phyloP scores from a whole-genome alignment of 225 moss, liverwort and hornwort species.

The Rhytidiadelphus loreus region DNA sequence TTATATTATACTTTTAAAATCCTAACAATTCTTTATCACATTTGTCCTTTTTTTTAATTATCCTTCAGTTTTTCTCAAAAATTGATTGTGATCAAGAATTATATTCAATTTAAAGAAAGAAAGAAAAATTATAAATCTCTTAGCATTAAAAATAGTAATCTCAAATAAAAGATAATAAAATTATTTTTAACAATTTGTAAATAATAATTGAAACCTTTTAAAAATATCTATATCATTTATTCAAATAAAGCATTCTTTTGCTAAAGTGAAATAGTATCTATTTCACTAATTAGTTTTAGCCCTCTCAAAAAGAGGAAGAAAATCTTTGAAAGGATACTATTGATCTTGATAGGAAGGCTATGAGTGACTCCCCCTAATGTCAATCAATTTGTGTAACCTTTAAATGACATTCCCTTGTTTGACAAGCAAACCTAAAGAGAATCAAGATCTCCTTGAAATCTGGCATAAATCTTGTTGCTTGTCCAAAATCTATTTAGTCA shows the following conservation, averaged over 20 bases:
- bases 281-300: background rate
- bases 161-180: background rate
- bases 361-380: background rate
- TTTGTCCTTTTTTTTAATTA: background rate
- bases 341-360: fast-evolving
- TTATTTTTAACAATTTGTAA: background rate
- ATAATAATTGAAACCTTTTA: background rate
- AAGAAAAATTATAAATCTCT: background rate
- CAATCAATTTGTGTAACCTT: background rate
- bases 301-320: fast-evolving
- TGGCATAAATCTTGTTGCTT: background rate
- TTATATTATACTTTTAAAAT: background rate
- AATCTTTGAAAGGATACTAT: background rate
- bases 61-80: fast-evolving
- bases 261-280: background rate
- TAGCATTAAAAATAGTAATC: background rate
- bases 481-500: fast-evolving
- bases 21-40: background rate
- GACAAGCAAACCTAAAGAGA: fast-evolving
- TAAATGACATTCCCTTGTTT: fast-evolving
- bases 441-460: background rate
- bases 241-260: background rate
- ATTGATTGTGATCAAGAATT: background rate
- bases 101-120: background rate
- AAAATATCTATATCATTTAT: background rate